Conservation (phyloP, 2,329 filamentous ascomycete species). For the Eutypa lata region DNA sequence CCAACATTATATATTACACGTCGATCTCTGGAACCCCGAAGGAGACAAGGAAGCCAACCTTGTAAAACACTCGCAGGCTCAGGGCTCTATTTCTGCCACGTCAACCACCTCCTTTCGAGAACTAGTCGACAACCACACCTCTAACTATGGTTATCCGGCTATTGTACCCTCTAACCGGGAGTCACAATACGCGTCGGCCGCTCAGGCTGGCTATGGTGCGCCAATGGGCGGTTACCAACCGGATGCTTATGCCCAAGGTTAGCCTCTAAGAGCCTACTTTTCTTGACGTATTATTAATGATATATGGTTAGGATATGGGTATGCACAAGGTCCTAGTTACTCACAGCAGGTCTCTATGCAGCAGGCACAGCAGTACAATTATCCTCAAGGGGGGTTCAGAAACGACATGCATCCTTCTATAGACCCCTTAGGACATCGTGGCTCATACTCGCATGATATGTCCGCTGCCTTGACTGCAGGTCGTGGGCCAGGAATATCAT, state of each 20-base stretch:
- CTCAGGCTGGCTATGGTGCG: conserved; percentile 21
- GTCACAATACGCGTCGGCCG: conserved; percentile 16
- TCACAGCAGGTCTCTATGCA: conserved; percentile 5
- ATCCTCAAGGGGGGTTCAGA: conserved; percentile 23
- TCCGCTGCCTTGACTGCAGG: conserved; percentile 15
- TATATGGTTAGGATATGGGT: conserved; percentile 17
- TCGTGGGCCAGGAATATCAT: conserved; percentile 30
- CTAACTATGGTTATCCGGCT: conserved; percentile 25
- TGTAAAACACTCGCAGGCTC: conserved; percentile 60
- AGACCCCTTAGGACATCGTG: conserved; percentile 25
- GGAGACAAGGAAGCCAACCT: conserved; percentile 64
- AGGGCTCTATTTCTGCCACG: conserved; percentile 77
- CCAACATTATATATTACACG: conserved; percentile 42
- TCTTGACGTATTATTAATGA: conserved; percentile 3
- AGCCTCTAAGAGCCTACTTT: background rate
- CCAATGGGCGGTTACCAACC: conserved; percentile 24
- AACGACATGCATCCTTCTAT: conserved; percentile 23
- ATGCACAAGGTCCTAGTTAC: conserved; percentile 9
- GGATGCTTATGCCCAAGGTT: conserved; percentile 27
- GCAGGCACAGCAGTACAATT: conserved; percentile 25
- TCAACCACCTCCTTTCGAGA: conserved; percentile 69
- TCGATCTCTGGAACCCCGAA: conserved; percentile 66
- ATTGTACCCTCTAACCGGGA: conserved; percentile 28
- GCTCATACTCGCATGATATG: conserved; percentile 33
- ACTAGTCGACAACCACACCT: conserved; percentile 23